Conservation (phyloP, 306 rosid genomes). For the Corylus heterophylla region DNA sequence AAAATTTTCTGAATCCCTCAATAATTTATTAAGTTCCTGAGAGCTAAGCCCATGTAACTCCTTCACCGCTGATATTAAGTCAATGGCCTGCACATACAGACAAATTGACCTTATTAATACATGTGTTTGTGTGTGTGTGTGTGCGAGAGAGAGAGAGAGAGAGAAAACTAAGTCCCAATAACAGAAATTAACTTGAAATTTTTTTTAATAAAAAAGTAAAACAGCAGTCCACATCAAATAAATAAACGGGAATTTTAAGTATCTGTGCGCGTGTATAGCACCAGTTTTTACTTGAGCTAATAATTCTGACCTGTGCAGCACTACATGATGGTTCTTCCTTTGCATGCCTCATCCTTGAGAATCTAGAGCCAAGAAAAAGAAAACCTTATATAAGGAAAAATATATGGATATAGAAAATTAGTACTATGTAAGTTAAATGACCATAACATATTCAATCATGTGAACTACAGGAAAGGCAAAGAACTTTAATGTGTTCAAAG, state of each 20-base stretch:
- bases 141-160: neutral
- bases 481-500: slow-evolving; percentile 13
- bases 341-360: slow-evolving; percentile 54
- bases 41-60: slow-evolving; percentile 65
- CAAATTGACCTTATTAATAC: slow-evolving; percentile 28
- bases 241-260: neutral
- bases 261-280: neutral
- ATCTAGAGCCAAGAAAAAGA: slow-evolving; percentile 26
- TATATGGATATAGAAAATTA: slow-evolving; percentile 13
- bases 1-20: slow-evolving; percentile 76
- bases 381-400: slow-evolving; percentile 24
- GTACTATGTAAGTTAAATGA: slow-evolving; percentile 4
- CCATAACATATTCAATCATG: slow-evolving; percentile 15
- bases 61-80: slow-evolving; percentile 61
- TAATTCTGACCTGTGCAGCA: slow-evolving; percentile 58
- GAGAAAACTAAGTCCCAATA: slow-evolving; percentile 18
- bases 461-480: slow-evolving; percentile 6
- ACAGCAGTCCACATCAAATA: neutral
- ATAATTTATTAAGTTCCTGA: slow-evolving; percentile 63
- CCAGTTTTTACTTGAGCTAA: slow-evolving; percentile 15
- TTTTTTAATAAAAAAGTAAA: neutral
- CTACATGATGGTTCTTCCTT: slow-evolving; percentile 64
- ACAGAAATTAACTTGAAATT: neutral
- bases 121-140: slow-evolving; percentile 4
- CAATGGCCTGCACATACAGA: slow-evolving; percentile 60